Evolutionary conservation across 768 basidiomycete species (phyloP), one percentile per base, ranked within the genome.

Genomic region (button mushroom (Agaricus bisporus)): DNA sequence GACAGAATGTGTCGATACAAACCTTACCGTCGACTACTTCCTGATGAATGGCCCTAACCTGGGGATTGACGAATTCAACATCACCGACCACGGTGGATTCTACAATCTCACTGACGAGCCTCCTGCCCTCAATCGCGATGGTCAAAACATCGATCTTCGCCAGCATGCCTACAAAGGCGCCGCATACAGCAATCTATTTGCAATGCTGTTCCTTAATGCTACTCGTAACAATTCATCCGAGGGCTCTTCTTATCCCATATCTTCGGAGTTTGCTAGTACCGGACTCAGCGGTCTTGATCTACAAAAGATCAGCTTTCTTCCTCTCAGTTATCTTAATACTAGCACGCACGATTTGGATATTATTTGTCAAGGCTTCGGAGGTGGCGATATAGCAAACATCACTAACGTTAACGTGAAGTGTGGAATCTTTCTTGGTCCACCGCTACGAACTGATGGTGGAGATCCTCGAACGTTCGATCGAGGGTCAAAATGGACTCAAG

Each of bases 151-250:
- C 28, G 48, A 60, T 41, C 49, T 61, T 9, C 25, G 38, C n/a
- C 50, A 60, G 14, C 62, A 63, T 10, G 62, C 62, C 1, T 61
- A 60, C 41, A 63, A 63, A 46, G 62, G 60, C n/a, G 62, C 57
- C 2, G 59, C 55, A 14, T 25, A 58, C 17, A 61, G 61, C 41
- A 61, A 64, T n/a, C 35, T 49, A 14, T 55, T 56, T 28, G 48
- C 56, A 7, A 56, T 64, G 56, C 0, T 42, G 12, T 18, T 14
- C 10, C 55, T 61, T 12, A 61, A 61, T 41, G 8, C 53, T 32
- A 59, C 63, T 2, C 58, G 60, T 2, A 56, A 61, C 17, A 28
- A 43, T 29, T 55, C 53, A 11, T 56, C 51, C 20, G 20, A 50
- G n/a, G 63, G 63, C 2, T 49, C 51, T 6, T 0, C 57, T 20